These are phyloP conservation scores for Coemansia sp. DNA, from an alignment of 192 early-diverging fungal genomes.

Conservation along the genomic window DNA sequence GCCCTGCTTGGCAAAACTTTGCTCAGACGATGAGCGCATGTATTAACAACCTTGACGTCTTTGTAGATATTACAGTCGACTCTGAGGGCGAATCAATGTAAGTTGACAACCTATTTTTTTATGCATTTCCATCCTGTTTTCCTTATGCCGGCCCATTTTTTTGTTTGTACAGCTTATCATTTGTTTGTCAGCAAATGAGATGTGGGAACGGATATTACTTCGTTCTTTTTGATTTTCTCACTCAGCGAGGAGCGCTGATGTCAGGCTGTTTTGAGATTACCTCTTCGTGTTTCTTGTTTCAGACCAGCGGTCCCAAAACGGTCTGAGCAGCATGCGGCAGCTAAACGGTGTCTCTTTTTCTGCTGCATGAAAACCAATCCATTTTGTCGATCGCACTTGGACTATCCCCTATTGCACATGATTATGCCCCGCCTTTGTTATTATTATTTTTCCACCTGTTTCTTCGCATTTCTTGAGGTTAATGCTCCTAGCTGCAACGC, in stretches of 20 bases:
- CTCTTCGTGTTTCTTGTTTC: slow-evolving; percentile 3
- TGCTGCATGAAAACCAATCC: slow-evolving; percentile 5
- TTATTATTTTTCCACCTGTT: background rate
- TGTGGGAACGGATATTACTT: slow-evolving; percentile 5
- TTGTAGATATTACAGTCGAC: slow-evolving; percentile 62
- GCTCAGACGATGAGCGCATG: slow-evolving; percentile 4
- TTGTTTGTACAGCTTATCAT: too few species aligned
- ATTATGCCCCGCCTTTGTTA: slow-evolving; percentile 1
- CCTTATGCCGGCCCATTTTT: background rate
- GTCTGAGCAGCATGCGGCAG: slow-evolving; percentile 1
- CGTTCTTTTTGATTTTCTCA: background rate
- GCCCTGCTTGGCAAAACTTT: background rate
- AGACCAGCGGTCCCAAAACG: slow-evolving; percentile 14
- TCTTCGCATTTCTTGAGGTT: background rate
- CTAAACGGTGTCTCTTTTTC: background rate
- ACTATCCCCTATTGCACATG: slow-evolving; percentile 7
- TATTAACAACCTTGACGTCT: background rate
- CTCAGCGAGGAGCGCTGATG: background rate
- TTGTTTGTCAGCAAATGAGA: too few species aligned
- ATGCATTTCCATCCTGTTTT: background rate
- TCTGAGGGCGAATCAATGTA: slow-evolving; percentile 70
- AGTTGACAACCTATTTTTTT: slow-evolving; percentile 17
- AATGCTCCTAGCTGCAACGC: background rate
- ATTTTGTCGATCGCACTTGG: background rate
- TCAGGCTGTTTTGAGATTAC: slow-evolving; percentile 10